Evolutionary conservation across 306 rosid genomes (phyloP).

Genomic region (cucumber (Cucumis sativus)): Cucumber_9930_V3 NC_026656.2:4212001-4212500

Average conservation of each 20-base stretch:
- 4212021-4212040: neutral
- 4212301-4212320: neutral
- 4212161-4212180: neutral
- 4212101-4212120: neutral
- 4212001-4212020: no score
- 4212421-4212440: neutral
- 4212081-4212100: neutral
- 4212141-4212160: neutral
- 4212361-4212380: neutral
- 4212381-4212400: neutral
- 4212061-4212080: neutral
- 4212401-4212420: neutral
- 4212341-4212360: neutral
- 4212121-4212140: neutral
- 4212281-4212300: neutral
- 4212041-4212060: neutral
- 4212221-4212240: no score
- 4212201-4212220: no score
- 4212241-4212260: neutral
- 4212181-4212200: no score
- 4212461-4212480: neutral
- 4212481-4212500: neutral
- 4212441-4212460: neutral
- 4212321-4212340: neutral
- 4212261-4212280: neutral